Percentiles rank a stretch among this genome's conserved stretches.
phyloP scores from a whole-genome alignment of 83 land plant species.

The Thuja plicata region DNA sequence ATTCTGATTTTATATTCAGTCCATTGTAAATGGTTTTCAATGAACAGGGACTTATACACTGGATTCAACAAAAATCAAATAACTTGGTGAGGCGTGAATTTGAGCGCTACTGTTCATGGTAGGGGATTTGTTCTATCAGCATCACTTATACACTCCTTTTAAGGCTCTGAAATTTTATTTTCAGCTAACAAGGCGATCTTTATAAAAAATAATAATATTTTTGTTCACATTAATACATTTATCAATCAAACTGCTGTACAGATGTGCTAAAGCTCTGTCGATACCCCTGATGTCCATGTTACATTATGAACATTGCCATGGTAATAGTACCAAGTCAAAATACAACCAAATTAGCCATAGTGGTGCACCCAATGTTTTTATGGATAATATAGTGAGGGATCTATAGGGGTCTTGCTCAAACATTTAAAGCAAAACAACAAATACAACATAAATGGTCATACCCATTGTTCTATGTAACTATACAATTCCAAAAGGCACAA shows the following conservation, averaged over 20 bases:
- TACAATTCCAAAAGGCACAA: too few relatives aligned
- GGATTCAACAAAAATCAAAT: conserved; percentile 63
- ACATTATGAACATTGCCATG: not conserved
- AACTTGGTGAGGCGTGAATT: conserved; percentile 67
- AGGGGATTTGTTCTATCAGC: conserved; percentile 6
- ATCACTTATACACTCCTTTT: not conserved
- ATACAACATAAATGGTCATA: too few relatives aligned
- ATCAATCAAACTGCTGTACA: not conserved
- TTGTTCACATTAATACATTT: not conserved
- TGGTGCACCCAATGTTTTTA: not conserved
- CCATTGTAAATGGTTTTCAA: conserved; percentile 6
- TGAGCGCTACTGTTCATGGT: conserved; percentile 76
- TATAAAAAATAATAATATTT: not conserved
- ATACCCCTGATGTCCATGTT: not conserved
- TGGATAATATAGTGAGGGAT: too few relatives aligned
- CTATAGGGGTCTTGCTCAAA: too few relatives aligned
- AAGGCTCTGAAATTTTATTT: not conserved
- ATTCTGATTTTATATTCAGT: not conserved
- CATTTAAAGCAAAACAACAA: too few relatives aligned
- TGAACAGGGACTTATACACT: conserved; percentile 67
- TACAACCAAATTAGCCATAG: not conserved
- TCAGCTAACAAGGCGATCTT: not conserved
- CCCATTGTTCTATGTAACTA: too few relatives aligned
- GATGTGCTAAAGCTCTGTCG: not conserved
- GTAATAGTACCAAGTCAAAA: not conserved